These are phyloP conservation scores for Dipodascus geniculatus DNA, from an alignment of 805 yeast genomes.

Conservation along the genomic window DNA sequence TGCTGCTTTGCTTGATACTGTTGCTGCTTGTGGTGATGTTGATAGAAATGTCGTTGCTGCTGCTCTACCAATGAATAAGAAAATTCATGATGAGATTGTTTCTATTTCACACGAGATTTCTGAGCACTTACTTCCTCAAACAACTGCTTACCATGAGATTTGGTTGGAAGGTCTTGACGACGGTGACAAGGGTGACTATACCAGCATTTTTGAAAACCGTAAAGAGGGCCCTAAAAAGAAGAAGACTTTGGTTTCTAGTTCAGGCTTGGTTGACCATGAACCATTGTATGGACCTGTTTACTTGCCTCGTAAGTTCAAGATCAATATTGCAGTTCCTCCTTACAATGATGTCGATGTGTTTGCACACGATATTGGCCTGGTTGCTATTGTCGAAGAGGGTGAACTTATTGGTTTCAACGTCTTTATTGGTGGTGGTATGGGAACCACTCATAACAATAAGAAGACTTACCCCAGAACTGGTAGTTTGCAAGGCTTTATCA, in stretches of 20 bases:
- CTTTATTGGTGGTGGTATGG: constrained; percentile 98
- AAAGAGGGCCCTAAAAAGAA: constrained; percentile 61
- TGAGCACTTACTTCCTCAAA: constrained; percentile 74
- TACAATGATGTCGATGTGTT: constrained; percentile 93
- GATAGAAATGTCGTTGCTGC: constrained; percentile 90
- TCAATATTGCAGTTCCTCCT: constrained; percentile 92
- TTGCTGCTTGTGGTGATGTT: constrained; percentile 98
- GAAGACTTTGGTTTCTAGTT: constrained; percentile 76
- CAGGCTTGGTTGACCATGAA: constrained; percentile 67
- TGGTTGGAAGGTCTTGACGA: constrained; percentile 86
- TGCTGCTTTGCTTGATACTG: constrained; percentile 78
- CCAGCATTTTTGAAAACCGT: constrained; percentile 51
- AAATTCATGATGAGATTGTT: constrained; percentile 66
- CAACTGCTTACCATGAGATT: constrained; percentile 94
- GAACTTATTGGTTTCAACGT: constrained; percentile 73
- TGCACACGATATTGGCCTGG: constrained; percentile 88
- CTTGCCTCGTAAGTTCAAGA: constrained; percentile 90
- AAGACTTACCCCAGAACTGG: constrained; percentile 96
- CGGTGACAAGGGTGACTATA: constrained; percentile 55
- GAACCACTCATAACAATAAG: constrained; percentile 90
- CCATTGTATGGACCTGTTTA: constrained; percentile 82
- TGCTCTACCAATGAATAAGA: constrained; percentile 79
- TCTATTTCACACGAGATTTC: constrained; percentile 54
- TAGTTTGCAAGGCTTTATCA: constrained; percentile 67
- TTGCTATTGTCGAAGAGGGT: constrained; percentile 64